phyloP scores from a whole-genome alignment of 2,329 filamentous ascomycete species.

The Colletotrichum sp. region DNA sequence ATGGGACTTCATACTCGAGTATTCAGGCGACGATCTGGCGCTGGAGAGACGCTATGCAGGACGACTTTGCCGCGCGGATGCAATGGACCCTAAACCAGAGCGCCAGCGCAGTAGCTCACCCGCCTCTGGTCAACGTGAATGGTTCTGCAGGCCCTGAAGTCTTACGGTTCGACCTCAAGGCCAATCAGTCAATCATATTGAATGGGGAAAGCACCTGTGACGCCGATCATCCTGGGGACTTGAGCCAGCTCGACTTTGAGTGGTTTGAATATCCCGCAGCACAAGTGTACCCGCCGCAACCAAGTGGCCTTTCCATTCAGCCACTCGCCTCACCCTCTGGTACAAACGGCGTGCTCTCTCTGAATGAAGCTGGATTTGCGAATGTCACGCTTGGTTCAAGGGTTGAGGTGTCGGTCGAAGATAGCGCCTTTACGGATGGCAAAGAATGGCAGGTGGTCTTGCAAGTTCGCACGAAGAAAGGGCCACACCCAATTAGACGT shows the following conservation, averaged over 20 bases:
- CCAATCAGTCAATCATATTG: neutral
- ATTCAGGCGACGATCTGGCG: conserved; percentile 45
- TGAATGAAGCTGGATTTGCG: neutral
- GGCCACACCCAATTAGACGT: neutral
- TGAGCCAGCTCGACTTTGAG: neutral
- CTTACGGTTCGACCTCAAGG: neutral
- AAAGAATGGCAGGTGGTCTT: neutral
- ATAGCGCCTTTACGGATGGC: neutral
- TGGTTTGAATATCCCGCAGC: neutral
- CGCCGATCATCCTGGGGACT: neutral
- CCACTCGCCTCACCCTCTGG: neutral
- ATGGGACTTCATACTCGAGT: neutral
- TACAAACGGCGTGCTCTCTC: neutral
- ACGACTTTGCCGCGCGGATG: conserved; percentile 47
- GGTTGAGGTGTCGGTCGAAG: neutral
- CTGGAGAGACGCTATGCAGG: conserved; percentile 45
- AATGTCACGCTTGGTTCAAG: neutral
- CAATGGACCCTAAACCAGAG: conserved; percentile 36
- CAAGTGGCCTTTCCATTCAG: neutral
- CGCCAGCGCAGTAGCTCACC: conserved; percentile 44
- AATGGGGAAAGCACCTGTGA: neutral
- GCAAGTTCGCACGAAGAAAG: neutral
- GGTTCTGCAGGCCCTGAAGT: conserved; percentile 26
- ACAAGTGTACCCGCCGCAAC: neutral
- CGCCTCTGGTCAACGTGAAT: conserved; percentile 48